A percentile compares a stretch with the other conserved stretches of the same genome.
Conservation (phyloP, 257 asterid species). For the Solanum sejunctum region DNA sequence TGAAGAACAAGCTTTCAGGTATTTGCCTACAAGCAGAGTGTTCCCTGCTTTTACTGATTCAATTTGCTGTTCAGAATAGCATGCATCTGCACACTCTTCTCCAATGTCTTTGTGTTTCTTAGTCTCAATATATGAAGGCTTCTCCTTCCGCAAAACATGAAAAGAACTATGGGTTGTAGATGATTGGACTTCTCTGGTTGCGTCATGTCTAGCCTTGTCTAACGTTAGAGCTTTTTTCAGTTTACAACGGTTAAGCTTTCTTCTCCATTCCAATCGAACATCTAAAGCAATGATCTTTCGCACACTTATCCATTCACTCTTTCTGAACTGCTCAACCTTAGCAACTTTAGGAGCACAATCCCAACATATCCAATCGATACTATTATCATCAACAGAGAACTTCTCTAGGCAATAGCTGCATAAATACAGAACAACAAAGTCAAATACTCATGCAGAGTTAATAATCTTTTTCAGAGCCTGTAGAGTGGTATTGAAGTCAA, state of each 20-base stretch:
- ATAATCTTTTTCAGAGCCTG: neutral
- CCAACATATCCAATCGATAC: neutral
- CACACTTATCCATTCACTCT: neutral
- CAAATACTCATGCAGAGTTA: neutral
- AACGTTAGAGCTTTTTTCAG: neutral
- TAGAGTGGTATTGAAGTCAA: neutral
- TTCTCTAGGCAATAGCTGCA: neutral
- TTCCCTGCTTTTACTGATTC: neutral
- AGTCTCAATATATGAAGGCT: neutral
- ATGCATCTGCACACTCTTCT: neutral
- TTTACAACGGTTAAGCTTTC: neutral
- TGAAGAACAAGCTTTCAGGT: neutral
- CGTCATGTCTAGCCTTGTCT: neutral
- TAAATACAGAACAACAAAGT: neutral
- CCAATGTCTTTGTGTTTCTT: neutral
- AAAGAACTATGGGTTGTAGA: neutral
- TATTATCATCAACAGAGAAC: neutral
- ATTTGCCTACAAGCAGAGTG: neutral
- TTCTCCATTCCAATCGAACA: neutral
- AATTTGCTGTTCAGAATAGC: neutral
- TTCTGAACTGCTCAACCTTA: neutral
- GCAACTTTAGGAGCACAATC: neutral
- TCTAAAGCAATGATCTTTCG: neutral
- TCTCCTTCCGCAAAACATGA: neutral
- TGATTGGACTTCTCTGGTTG: neutral